These are phyloP conservation scores for Corinectria fuckeliana DNA, from an alignment of 2,329 filamentous ascomycete species.

Conservation along the genomic window DNA sequence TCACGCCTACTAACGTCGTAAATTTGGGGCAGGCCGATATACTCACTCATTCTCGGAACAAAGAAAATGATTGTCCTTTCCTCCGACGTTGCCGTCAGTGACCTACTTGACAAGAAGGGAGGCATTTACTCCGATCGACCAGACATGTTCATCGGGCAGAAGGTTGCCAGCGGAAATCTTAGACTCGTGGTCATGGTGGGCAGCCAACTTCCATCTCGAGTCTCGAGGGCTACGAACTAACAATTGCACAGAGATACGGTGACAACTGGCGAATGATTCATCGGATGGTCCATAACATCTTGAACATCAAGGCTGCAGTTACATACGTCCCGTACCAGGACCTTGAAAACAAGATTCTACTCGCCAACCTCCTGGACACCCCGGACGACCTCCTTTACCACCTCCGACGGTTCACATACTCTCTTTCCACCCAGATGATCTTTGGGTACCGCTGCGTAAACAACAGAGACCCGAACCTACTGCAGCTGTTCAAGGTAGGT, in stretches of 20 bases:
- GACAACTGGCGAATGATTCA: constrained; percentile 18
- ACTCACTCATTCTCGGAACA: constrained; percentile 14
- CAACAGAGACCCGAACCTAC: constrained; percentile 51
- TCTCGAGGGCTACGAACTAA: background rate
- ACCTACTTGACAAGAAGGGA: constrained; percentile 5
- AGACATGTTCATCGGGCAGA: constrained; percentile 14
- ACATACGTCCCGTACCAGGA: constrained; percentile 47
- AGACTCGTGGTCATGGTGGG: constrained; percentile 12
- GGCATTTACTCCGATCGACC: constrained; percentile 8
- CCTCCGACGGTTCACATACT: constrained; percentile 56
- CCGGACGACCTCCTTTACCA: constrained; percentile 52
- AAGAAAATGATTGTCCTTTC: constrained; percentile 12
- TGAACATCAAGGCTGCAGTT: constrained; percentile 47
- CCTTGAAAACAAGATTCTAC: constrained; percentile 56
- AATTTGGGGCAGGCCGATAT: background rate
- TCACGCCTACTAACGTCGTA: background rate
- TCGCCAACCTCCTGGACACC: constrained; percentile 41
- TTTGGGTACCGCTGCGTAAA: constrained; percentile 54
- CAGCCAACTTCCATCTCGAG: no score
- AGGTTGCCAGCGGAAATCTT: constrained; percentile 8
- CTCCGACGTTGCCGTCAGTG: background rate
- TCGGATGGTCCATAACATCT: constrained; percentile 45
- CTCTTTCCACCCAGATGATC: constrained; percentile 57
- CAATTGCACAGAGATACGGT: constrained; percentile 1
- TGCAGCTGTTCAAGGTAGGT: constrained; percentile 47